A percentile compares a stretch with the other conserved stretches of the same genome.
phyloP scores from a whole-genome alignment of 2,329 filamentous ascomycete species.

The Aureobasidium namibiae region DNA sequence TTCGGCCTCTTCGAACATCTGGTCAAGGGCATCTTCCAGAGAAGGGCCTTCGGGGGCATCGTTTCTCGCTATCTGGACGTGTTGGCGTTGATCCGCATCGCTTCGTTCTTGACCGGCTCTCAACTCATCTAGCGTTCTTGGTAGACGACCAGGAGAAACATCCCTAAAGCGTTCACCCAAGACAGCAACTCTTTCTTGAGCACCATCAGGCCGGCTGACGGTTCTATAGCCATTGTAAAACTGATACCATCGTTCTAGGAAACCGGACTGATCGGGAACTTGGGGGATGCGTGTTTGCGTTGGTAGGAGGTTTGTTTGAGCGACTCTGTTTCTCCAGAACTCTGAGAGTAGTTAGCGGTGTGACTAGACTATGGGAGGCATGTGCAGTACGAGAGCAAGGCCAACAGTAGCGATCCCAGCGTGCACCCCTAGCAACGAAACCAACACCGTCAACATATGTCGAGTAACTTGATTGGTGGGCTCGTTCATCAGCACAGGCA shows the following conservation, averaged over 20 bases:
- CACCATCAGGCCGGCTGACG: constrained; percentile 32
- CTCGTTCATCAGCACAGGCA: constrained; percentile 25
- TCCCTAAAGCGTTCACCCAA: constrained; percentile 40
- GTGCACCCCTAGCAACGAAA: constrained; percentile 38
- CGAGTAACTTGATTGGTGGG: constrained; percentile 35
- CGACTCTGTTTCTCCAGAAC: constrained; percentile 41
- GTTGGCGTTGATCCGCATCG: constrained; percentile 19
- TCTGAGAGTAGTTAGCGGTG: constrained; percentile 23
- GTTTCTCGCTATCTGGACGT: constrained; percentile 12
- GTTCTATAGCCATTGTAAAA: constrained; percentile 40
- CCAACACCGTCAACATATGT: constrained; percentile 45
- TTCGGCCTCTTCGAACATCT: constrained; percentile 25
- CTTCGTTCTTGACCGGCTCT: constrained; percentile 26
- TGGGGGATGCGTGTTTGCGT: constrained; percentile 39
- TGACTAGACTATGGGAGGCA: too few relatives aligned
- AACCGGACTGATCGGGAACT: constrained; percentile 39
- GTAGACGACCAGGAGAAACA: constrained; percentile 39
- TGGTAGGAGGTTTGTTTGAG: constrained; percentile 33
- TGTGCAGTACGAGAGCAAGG: constrained; percentile 35
- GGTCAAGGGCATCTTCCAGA: constrained; percentile 28
- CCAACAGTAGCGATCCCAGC: constrained; percentile 46
- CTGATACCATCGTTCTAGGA: constrained; percentile 41
- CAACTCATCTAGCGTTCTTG: constrained; percentile 39
- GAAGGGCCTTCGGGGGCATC: constrained; percentile 17
- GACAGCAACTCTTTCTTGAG: constrained; percentile 36